Base-by-base conservation (phyloP, 257 asterid genomes). In the Scutellaria barbata region DNA sequence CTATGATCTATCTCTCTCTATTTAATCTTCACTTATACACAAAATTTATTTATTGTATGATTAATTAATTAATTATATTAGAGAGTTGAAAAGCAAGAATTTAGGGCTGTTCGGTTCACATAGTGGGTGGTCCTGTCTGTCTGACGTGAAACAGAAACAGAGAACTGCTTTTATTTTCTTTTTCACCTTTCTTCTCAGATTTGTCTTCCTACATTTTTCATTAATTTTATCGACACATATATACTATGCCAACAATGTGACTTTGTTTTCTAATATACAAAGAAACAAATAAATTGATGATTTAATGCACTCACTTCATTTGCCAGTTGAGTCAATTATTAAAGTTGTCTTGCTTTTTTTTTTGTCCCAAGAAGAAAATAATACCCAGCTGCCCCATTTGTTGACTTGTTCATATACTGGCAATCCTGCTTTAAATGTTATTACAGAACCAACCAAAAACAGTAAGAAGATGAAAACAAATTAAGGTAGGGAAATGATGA, bases 81-180 rank as follows among this genome's bases (percentile, higher is more conserved):
- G 35, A 30, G 35, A 30, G 35, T 4, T 30, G 3, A 30, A 30
- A 30, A 30, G 4, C 35, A 1, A 30, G 35, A 30, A 30, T 30
- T 2, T 30, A 2, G 35, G 35, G 35, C 35, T 30, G 35, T 30
- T 3, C 16, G 12, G 7, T 2, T 51, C 57, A 14, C 30, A n/a
- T n/a, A 46, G 53, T 43, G 37, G 52, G 45, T 69, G 74, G 74
- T 76, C 75, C 72, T 73, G 51, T 74, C 35, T 14, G 6, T 13
- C 69, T 79, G 25, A 80, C 81, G 81, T 81, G 86, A 68, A 45
- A 51, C 60, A 43, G 1, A 12, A 25, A 57, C 58, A 3, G 52
- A 56, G 72, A 11, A 64, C 45, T 75, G 10, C 63, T 45, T 12
- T 45, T 9, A 68, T 42, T 81, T 76, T 71, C 30, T 71, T 65